A percentile compares a stretch with the other conserved stretches of the same genome.
Conservation (phyloP, 2,329 filamentous ascomycete species). For the Chalaropsis ovoidea region DNA sequence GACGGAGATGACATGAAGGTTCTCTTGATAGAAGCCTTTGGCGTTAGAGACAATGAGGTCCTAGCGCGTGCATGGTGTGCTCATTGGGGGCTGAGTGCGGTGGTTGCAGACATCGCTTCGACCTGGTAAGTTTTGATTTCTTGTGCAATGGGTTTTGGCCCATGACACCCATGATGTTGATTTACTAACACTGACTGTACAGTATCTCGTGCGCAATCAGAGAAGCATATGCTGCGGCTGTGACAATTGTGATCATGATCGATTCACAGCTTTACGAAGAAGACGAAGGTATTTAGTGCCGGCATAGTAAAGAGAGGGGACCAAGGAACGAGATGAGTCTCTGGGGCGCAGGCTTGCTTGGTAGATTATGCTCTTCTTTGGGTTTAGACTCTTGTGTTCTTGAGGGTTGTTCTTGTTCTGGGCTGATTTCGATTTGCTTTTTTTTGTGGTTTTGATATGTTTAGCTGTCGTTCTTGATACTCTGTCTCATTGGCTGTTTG, state of each 20-base stretch:
- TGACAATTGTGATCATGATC: constrained; percentile 62
- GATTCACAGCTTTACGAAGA: constrained; percentile 36
- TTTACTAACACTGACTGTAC: constrained; percentile 26
- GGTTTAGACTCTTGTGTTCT: background rate
- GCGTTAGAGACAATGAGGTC: constrained; percentile 64
- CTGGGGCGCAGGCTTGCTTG: background rate
- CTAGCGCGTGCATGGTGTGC: constrained; percentile 67
- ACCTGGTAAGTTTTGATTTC: constrained; percentile 47
- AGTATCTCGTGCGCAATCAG: constrained; percentile 64
- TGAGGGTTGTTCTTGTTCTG: background rate
- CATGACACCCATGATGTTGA: background rate
- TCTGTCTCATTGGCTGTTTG: background rate
- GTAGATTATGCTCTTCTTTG: background rate
- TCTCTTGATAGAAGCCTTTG: constrained; percentile 61
- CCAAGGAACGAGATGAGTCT: background rate
- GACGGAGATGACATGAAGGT: constrained; percentile 39
- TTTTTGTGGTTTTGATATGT: background rate
- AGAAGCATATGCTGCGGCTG: constrained; percentile 62
- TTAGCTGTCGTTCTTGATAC: background rate
- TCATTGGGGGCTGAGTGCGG: constrained; percentile 61
- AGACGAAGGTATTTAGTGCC: constrained; percentile 18
- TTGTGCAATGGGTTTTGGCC: background rate
- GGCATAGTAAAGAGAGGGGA: background rate
- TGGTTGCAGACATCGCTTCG: constrained; percentile 57
- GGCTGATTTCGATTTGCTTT: background rate